These are phyloP conservation scores for Rosa rugosa DNA, from an alignment of 306 rosid genomes.

Conservation along the genomic window DNA sequence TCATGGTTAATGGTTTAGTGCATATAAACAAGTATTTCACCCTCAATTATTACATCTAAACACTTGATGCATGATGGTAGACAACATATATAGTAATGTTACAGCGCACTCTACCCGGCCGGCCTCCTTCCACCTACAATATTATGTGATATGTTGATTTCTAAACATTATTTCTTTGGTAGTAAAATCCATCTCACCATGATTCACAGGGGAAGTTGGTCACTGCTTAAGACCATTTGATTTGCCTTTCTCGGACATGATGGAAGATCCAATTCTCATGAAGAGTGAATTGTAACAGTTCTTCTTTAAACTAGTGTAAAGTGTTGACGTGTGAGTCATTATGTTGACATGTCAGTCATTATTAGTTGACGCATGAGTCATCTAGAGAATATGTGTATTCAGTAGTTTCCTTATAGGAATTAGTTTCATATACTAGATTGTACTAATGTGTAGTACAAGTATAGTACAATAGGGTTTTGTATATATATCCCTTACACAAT, in stretches of 20 bases:
- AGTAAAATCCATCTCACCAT: not conserved
- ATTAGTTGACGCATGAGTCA: too few relatives aligned
- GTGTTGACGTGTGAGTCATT: too few relatives aligned
- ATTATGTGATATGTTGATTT: not conserved
- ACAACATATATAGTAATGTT: too few relatives aligned
- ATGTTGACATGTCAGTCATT: too few relatives aligned
- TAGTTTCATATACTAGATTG: too few relatives aligned
- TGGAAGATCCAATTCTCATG: not conserved
- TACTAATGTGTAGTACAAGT: too few relatives aligned
- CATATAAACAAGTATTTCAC: not conserved
- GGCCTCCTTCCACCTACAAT: not conserved
- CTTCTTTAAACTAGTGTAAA: not conserved
- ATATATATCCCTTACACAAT: too few relatives aligned
- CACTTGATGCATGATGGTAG: not conserved
- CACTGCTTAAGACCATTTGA: not conserved
- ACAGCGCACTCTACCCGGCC: too few relatives aligned
- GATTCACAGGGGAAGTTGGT: not conserved
- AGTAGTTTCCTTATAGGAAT: too few relatives aligned
- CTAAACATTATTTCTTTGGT: not conserved
- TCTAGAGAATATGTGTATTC: too few relatives aligned
- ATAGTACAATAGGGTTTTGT: too few relatives aligned
- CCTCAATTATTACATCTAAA: too few relatives aligned
- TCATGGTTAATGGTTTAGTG: not conserved
- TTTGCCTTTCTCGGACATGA: not conserved
- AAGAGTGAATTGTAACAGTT: not conserved